These are phyloP conservation scores for Candida nemodendra DNA, from an alignment of 805 yeast genomes.

Conservation along the genomic window DNA sequence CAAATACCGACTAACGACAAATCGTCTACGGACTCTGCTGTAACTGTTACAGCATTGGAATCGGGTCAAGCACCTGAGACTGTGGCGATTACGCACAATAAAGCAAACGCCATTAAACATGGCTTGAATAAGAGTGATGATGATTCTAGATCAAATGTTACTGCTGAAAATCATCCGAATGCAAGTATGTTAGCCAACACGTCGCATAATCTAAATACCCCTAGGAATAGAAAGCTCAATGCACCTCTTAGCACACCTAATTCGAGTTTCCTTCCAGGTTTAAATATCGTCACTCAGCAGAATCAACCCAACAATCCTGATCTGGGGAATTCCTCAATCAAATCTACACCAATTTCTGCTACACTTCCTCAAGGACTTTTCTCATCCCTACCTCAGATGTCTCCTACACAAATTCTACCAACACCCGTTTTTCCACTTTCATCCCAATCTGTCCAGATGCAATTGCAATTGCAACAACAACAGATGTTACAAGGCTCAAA, in stretches of 20 bases:
- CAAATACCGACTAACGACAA: conserved; percentile 52
- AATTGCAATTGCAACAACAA: conserved; percentile 24
- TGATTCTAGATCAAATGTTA: neutral
- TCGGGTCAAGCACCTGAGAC: conserved; percentile 14
- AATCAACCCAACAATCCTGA: conserved; percentile 13
- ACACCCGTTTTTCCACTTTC: conserved; percentile 28
- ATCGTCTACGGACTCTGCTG: conserved; percentile 37
- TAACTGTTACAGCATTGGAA: conserved; percentile 45
- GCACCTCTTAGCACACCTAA: conserved; percentile 21
- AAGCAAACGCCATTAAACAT: conserved; percentile 6
- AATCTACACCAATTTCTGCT: conserved; percentile 30
- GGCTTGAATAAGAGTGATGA: conserved; percentile 2
- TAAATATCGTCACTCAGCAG: conserved; percentile 20
- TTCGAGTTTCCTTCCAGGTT: conserved; percentile 18
- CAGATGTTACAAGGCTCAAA: conserved; percentile 5
- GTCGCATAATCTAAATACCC: conserved; percentile 1
- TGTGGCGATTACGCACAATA: neutral
- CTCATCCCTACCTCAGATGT: conserved; percentile 31
- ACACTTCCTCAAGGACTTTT: conserved; percentile 29
- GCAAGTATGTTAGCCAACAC: neutral
- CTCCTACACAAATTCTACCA: conserved; percentile 32
- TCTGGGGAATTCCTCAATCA: conserved; percentile 22
- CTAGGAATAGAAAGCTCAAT: conserved; percentile 14
- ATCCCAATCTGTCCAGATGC: conserved; percentile 23
- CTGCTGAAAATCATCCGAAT: conserved; percentile 1